A percentile compares a stretch with the other conserved stretches of the same genome.
Evolutionary conservation across 805 yeast species (phyloP).

Genomic region (Metschnikowia kofuensis): DNA sequence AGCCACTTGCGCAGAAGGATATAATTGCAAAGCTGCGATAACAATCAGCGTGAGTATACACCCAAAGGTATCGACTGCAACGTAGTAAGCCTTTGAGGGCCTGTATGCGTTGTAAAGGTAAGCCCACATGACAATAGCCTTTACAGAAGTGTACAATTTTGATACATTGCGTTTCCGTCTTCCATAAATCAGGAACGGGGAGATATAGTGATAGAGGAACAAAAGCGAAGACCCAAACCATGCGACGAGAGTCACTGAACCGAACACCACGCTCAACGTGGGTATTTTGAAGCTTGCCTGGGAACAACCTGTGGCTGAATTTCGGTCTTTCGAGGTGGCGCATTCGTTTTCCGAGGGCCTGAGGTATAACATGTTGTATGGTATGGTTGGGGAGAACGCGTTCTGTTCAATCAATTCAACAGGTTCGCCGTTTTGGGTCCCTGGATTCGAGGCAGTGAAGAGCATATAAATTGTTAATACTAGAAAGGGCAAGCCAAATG

Average conservation of each 20-base stretch:
- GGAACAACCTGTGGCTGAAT: not conserved
- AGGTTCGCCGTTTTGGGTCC: conserved; percentile 9
- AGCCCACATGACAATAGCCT: conserved; percentile 46
- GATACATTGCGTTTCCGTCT: conserved; percentile 20
- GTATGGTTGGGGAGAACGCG: conserved; percentile 25
- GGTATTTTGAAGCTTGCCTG: conserved; percentile 5
- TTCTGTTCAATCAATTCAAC: conserved; percentile 5
- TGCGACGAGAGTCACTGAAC: conserved; percentile 25
- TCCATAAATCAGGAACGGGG: conserved; percentile 17
- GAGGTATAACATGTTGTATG: conserved; percentile 23
- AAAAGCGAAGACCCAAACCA: conserved; percentile 12
- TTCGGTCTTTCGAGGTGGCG: not conserved
- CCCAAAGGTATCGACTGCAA: conserved; percentile 33
- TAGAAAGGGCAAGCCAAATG: conserved; percentile 44
- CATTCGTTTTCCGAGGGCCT: not conserved
- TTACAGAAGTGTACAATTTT: conserved; percentile 46
- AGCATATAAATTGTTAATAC: conserved; percentile 37
- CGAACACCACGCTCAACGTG: conserved; percentile 26
- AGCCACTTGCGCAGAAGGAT: conserved; percentile 45
- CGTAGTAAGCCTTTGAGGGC: conserved; percentile 40
- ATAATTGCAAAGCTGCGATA: conserved; percentile 42
- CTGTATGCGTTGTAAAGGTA: conserved; percentile 41
- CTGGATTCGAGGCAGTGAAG: conserved; percentile 18
- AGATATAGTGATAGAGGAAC: conserved; percentile 14
- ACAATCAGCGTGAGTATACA: conserved; percentile 33